Evolutionary conservation across 495 filamentous ascomycete genomes (phyloP).

Genomic region (Tuber borchii): DNA sequence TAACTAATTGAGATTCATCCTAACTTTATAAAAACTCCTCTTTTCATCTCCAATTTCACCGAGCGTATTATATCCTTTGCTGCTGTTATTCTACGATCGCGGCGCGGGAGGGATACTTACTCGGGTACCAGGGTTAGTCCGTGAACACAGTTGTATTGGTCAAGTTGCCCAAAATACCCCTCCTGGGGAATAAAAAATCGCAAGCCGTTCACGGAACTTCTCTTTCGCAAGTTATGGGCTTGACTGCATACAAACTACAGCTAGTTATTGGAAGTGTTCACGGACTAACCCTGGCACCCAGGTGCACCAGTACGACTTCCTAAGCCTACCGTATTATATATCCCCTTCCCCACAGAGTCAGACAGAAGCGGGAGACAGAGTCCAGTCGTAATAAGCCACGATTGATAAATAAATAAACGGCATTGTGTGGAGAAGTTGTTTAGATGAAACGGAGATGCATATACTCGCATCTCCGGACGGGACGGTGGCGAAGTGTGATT

Average conservation of each 20-base stretch:
- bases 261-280: too few species aligned
- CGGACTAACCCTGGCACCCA: too few species aligned
- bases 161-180: too few species aligned
- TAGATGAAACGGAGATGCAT: neutral
- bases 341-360: neutral
- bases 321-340: neutral
- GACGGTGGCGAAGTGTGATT: neutral
- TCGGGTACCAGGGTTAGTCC: too few species aligned
- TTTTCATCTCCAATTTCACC: neutral
- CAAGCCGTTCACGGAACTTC: too few species aligned
- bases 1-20: neutral
- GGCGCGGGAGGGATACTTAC: neutral
- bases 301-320: neutral
- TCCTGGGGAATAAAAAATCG: too few species aligned
- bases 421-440: neutral
- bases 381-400: neutral
- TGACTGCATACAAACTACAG: too few species aligned
- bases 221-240: too few species aligned
- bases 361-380: neutral
- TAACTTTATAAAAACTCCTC: neutral
- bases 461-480: neutral
- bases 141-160: too few species aligned
- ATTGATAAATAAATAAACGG: neutral
- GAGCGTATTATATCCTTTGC: too few species aligned
- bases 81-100: neutral